Evolutionary conservation across 2,329 filamentous ascomycete species (phyloP).

Genomic region (Epicoccum nigrum): DNA sequence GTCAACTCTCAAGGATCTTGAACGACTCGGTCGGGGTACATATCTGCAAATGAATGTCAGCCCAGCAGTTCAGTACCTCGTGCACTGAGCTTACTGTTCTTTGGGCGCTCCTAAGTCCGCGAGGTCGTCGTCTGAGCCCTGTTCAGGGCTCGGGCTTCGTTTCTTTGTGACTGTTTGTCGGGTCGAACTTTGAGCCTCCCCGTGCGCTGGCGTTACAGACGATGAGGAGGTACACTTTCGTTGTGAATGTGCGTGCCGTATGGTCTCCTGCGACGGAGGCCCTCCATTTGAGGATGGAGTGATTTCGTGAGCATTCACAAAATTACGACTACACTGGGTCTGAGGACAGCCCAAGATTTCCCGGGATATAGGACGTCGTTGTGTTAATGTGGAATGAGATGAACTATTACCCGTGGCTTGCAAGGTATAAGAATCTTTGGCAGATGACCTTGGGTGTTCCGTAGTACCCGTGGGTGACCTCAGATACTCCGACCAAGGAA

Average conservation of each 20-base stretch:
- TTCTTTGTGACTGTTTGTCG: conserved; percentile 6
- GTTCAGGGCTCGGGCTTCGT: not conserved
- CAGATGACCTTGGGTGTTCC: conserved; percentile 19
- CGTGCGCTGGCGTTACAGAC: no score
- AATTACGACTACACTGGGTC: no score
- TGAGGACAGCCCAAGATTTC: conserved; percentile 11
- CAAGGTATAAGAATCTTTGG: conserved; percentile 5
- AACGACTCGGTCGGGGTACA: conserved; percentile 46
- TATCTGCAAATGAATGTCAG: conserved; percentile 18
- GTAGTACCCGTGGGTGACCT: conserved; percentile 23
- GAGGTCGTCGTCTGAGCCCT: conserved; percentile 35
- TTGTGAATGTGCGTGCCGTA: no score
- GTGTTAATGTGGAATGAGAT: conserved; percentile 11
- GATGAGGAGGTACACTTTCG: no score
- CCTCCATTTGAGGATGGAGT: no score
- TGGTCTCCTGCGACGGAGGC: no score
- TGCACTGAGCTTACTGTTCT: conserved; percentile 30
- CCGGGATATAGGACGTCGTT: conserved; percentile 11
- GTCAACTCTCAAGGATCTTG: conserved; percentile 38
- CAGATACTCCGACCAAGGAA: conserved; percentile 47
- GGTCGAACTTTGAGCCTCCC: not conserved
- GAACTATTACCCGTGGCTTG: not conserved
- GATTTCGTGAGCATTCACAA: no score
- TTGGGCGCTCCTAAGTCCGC: conserved; percentile 30
- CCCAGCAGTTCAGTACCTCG: no score